A percentile compares a stretch with the other conserved stretches of the same genome.
Conservation (phyloP, 148 eudicot species). For the Heliamphora exappendiculata region DNA sequence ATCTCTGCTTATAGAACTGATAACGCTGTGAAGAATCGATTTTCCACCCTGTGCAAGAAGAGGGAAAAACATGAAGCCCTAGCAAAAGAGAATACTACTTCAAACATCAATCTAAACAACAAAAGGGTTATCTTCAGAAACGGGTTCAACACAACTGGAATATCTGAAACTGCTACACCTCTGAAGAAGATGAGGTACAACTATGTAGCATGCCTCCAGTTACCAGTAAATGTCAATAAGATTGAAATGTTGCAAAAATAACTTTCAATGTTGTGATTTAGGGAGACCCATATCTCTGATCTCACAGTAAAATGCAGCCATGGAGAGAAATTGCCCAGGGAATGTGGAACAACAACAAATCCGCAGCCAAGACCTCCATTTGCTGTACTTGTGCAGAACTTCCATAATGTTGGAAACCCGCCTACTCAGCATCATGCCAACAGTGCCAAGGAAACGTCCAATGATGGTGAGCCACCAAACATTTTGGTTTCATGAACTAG, state of each 20-base stretch:
- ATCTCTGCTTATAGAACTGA: slow-evolving; percentile 54
- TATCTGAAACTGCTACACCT: slow-evolving; percentile 30
- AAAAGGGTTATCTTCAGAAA: slow-evolving; percentile 50
- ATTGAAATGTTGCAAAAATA: neutral
- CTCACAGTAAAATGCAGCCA: slow-evolving; percentile 20
- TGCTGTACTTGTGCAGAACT: slow-evolving; percentile 55
- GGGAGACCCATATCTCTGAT: slow-evolving; percentile 46
- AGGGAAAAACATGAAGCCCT: slow-evolving; percentile 64
- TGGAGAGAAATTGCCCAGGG: slow-evolving; percentile 27
- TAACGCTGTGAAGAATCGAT: slow-evolving; percentile 94
- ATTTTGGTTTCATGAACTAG: neutral
- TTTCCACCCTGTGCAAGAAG: slow-evolving; percentile 82
- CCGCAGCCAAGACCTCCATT: slow-evolving; percentile 58
- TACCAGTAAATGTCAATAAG: neutral
- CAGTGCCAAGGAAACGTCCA: slow-evolving; percentile 26
- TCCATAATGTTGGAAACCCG: slow-evolving; percentile 19
- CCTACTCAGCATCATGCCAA: slow-evolving; percentile 20
- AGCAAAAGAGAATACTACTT: slow-evolving; percentile 54
- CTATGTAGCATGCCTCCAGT: neutral
- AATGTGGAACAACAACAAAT: slow-evolving; percentile 21
- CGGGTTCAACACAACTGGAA: slow-evolving; percentile 24
- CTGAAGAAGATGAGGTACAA: slow-evolving; percentile 59
- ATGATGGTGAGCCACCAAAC: slow-evolving; percentile 39
- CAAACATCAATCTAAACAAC: slow-evolving; percentile 53
- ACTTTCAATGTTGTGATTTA: slow-evolving; percentile 21